These are phyloP conservation scores for Colletotrichum limetticola DNA, from an alignment of 2,329 filamentous ascomycete species.

Conservation along the genomic window DNA sequence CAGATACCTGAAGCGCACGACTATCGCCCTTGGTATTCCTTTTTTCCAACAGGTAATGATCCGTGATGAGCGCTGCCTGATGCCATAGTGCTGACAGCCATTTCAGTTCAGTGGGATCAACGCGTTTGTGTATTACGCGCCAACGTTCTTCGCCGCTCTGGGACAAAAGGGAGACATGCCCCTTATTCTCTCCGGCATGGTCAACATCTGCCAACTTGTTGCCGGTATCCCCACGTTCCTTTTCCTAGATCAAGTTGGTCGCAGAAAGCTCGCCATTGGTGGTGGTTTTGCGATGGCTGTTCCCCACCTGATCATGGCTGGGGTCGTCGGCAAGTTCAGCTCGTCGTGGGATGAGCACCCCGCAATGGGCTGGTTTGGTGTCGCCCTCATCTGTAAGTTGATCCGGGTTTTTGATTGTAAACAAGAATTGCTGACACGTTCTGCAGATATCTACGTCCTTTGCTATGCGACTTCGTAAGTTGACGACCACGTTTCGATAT, in stretches of 20 bases:
- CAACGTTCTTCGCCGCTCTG: slow-evolving; percentile 40
- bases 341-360: slow-evolving; percentile 4
- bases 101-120: slow-evolving; percentile 37
- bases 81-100: too few relatives aligned
- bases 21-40: slow-evolving; percentile 47
- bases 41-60: slow-evolving; percentile 38
- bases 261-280: slow-evolving; percentile 41
- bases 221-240: slow-evolving; percentile 42
- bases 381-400: slow-evolving; percentile 11
- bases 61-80: too few relatives aligned
- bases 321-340: slow-evolving; percentile 11
- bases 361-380: slow-evolving; percentile 13
- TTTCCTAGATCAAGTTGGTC: slow-evolving; percentile 45
- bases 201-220: slow-evolving; percentile 48
- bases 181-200: slow-evolving; percentile 45
- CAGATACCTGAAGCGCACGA: slow-evolving; percentile 54
- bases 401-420: too few relatives aligned
- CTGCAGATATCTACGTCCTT: slow-evolving; percentile 43
- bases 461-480: slow-evolving; percentile 42
- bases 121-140: slow-evolving; percentile 41
- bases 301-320: slow-evolving; percentile 21
- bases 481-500: neutral
- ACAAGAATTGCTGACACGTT: neutral
- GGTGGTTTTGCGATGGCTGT: slow-evolving; percentile 43
- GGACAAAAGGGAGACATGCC: slow-evolving; percentile 42